Evolutionary conservation across 371 early-diverging fungal species (phyloP), one percentile per base, ranked within the genome.

Genomic region (Dichotomocladium elegans): DNA sequence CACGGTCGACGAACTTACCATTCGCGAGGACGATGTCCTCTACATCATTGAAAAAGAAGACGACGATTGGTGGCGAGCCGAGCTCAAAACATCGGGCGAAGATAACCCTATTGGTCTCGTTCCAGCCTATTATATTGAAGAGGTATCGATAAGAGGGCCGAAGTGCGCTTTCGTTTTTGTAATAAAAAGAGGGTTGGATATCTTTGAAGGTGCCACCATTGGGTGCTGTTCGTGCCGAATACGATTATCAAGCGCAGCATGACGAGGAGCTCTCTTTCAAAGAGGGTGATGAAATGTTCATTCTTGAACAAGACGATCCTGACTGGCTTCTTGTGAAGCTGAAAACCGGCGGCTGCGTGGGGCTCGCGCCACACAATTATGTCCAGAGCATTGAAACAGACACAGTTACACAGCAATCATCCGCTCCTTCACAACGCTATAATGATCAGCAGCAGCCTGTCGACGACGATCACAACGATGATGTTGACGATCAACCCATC

Each of bases 1-100:
- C 35, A 89, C 88, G 29, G 87, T 85, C 60, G 96, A 95, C 47
- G 96, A 96, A 72, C 74, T 96, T 50, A 68, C 74, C 41, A 80
- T 96, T 56, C 66, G 74, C 28, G 93, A 96, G 62, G 86, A 85
- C 60, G 82, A 86, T 62, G 65, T 87, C 46, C 57, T 91, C 21
- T 90, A 90, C 64, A 71, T 90, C 40, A 63, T 88, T 47, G 86
- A 88, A 40, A 82, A 81, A 66, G 79, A 78, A 62, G 89, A 90
- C 75, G 80, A 81, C 11, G 90, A 90, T 47, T 92, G 92, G 91
- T 86, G 85, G 79, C 77, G 79, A 55, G 88, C 83, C 17, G 85
- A 88, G 56, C 69, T 83, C 58, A 83, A 83, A 67, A 65, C 70
- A 25, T 22, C 57, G 1, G 51, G 54, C 27, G 75, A 64, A 19